Conservation (phyloP, 1,284 basidiomycete species). For the Cutaneotrichosporon dermatis region DNA sequence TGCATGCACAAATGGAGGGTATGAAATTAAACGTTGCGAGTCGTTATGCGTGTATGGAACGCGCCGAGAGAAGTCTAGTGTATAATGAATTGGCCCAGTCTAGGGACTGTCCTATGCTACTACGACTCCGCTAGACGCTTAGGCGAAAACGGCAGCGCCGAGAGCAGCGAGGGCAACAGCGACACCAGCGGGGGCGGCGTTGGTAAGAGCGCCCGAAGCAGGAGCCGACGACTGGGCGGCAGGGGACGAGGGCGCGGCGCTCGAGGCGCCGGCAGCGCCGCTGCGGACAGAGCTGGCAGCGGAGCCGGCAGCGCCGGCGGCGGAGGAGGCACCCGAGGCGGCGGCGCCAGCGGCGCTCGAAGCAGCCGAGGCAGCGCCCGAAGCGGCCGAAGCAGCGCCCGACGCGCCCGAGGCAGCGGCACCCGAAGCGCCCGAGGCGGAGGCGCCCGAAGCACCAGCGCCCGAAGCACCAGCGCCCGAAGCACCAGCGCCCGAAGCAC, state of each 20-base stretch:
- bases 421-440: too few relatives aligned
- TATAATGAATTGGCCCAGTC: too few relatives aligned
- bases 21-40: conserved; percentile 1
- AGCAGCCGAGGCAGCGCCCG: background rate
- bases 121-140: conserved; percentile 3
- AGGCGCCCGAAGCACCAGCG: too few relatives aligned
- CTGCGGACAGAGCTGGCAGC: too few relatives aligned
- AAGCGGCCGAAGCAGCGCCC: background rate
- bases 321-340: background rate
- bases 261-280: too few relatives aligned
- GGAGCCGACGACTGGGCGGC: too few relatives aligned
- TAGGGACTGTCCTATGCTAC: background rate
- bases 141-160: conserved; percentile 13
- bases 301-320: too few relatives aligned
- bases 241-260: too few relatives aligned
- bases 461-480: too few relatives aligned
- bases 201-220: background rate
- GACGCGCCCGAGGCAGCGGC: background rate
- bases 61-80: background rate
- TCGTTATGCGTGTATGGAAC: background rate
- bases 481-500: too few relatives aligned
- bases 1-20: background rate
- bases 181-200: conserved; percentile 1
- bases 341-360: conserved; percentile 4
- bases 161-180: conserved; percentile 8